Conservation (phyloP, 331 rosid genomes). For the Erythrophleum ivorense region DNA sequence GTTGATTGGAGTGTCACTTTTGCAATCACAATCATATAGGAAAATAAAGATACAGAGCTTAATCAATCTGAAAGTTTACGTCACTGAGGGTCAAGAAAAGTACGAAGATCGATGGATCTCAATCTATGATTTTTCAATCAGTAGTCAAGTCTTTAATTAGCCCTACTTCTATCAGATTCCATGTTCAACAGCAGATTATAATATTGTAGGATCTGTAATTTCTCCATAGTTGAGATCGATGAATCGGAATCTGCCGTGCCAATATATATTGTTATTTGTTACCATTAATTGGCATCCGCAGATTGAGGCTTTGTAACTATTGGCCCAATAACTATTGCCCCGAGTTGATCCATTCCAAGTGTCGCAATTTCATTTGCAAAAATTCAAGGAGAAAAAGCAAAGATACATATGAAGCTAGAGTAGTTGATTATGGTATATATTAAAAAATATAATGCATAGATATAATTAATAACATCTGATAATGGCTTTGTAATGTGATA, state of each 20-base stretch:
- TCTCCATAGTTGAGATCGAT: neutral
- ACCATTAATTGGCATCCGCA: neutral
- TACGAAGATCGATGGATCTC: neutral
- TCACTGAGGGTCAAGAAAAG: conserved; percentile 1
- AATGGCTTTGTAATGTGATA: too few relatives aligned
- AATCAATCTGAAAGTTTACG: neutral
- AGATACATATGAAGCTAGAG: too few relatives aligned
- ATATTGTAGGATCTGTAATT: neutral
- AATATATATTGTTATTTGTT: neutral
- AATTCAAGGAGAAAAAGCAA: too few relatives aligned
- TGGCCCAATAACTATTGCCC: too few relatives aligned
- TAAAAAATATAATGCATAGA: too few relatives aligned
- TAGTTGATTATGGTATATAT: too few relatives aligned
- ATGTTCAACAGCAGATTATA: neutral
- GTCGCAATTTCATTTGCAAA: too few relatives aligned
- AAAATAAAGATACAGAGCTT: neutral
- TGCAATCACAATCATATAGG: neutral
- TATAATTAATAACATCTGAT: too few relatives aligned
- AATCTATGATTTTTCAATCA: neutral
- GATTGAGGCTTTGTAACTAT: neutral
- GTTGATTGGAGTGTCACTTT: neutral
- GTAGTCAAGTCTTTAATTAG: neutral
- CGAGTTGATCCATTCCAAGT: too few relatives aligned
- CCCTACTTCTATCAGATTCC: neutral
- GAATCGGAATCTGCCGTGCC: neutral